Evolutionary conservation across 441 rosid species (phyloP).

Genomic region (Capsella rubella): DNA sequence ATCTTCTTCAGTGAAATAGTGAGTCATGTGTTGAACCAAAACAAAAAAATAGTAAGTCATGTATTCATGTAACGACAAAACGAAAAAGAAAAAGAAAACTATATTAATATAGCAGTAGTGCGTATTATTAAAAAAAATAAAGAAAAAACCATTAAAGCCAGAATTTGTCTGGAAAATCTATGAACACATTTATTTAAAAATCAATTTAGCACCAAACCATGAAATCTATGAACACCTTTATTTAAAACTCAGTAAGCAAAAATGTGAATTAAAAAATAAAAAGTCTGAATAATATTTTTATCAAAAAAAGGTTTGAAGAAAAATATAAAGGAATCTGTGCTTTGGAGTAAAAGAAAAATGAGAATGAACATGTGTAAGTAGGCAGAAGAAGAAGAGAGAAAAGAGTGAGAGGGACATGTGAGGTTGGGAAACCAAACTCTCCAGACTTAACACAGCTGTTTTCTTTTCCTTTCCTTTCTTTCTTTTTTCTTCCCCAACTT

Average conservation of each 20-base stretch:
- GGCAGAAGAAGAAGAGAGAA: conserved; percentile 34
- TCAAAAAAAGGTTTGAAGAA: neutral
- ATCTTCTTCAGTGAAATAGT: conserved; percentile 18
- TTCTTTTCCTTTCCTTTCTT: neutral
- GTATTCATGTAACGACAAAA: conserved; percentile 25
- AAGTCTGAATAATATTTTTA: neutral
- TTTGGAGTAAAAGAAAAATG: conserved; percentile 26
- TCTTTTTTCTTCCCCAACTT: neutral
- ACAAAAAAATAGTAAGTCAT: neutral
- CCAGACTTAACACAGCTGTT: conserved; percentile 42
- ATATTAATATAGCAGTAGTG: neutral
- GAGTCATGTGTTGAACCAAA: conserved; percentile 10
- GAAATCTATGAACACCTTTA: conserved; percentile 10
- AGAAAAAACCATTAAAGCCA: neutral
- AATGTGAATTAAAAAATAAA: conserved; percentile 19
- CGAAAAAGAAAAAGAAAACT: neutral
- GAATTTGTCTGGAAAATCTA: conserved; percentile 38
- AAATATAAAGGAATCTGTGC: conserved; percentile 33
- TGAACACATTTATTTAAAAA: neutral
- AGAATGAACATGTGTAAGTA: conserved; percentile 39
- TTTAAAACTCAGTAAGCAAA: neutral
- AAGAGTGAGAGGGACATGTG: conserved; percentile 44
- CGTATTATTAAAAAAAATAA: neutral
- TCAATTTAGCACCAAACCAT: conserved; percentile 1
- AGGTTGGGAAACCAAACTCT: conserved; percentile 38